Evolutionary conservation across 495 filamentous ascomycete genomes (phyloP), one percentile per base, ranked within the genome.

Genomic region (Hypoxylon perforatum): DNA sequence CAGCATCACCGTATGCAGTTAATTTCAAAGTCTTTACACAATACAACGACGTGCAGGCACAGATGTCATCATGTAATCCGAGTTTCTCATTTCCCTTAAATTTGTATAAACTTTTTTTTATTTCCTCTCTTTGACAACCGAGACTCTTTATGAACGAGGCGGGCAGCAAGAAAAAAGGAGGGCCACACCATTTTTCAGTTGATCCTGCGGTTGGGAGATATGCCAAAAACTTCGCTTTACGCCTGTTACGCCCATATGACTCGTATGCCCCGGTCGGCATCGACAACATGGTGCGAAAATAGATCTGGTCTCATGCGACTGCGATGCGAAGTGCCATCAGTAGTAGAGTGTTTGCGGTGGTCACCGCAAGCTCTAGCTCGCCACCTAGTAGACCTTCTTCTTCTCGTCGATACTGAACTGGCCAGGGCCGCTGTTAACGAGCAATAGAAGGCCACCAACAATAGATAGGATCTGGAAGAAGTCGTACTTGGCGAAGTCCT

Each of bases 391-490:
- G 64, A 99, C 95, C 86, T 99, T 99, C 90, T 99, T 99, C 90
- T 99, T 99, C 86, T 98, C 96, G 77, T 99, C 95, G 79, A 99
- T 92, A 77, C 91, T 96, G 82, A 97, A 90, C 79, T 97, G 92
- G 47, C 95, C 95, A 11, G 95, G 96, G 55, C 95, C 95, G 88
- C 94, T 97, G 87, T 99, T 99, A 78, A 97, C 92, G 56, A 99
- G 85, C 58, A 99, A 88, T 47, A 99, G 83, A 46, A 99, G 89
- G 72, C 95, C 95, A 57, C 95, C 95, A 62, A 99, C 95, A 78
- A 99, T 99, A 41, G 95, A 99, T 52, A 99, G 83, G 74, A 98
- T 97, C 83, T 99, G 95, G 89, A 99, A 99, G 83, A 99, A 99
- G 77, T 98, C 95, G 85, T 99, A 99, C 81, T 99, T 99, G 84